Conservation (phyloP, 768 basidiomycete genomes). For the Lactarius tabidus region DNA sequence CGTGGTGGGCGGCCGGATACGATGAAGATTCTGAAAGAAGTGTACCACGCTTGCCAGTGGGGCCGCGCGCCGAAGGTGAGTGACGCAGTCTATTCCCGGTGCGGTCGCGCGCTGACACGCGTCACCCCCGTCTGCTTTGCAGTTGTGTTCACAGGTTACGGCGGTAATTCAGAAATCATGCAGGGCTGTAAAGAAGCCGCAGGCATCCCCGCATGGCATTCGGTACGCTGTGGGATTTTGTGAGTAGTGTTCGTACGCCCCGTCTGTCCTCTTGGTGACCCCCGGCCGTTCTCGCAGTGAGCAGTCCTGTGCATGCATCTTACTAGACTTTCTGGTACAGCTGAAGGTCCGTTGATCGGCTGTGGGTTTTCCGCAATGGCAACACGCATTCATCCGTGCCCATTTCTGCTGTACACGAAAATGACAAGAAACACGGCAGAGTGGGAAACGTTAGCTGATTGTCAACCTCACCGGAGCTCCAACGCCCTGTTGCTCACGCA, state of each 20-base stretch:
- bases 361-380: too few species aligned
- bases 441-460: too few species aligned
- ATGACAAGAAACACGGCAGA: too few species aligned
- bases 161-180: slow-evolving; percentile 43
- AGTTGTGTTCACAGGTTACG: slow-evolving; percentile 36
- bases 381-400: too few species aligned
- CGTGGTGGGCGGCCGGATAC: slow-evolving; percentile 39
- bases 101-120: background rate
- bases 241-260: slow-evolving; percentile 6
- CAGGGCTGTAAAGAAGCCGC: slow-evolving; percentile 35
- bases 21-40: slow-evolving; percentile 38
- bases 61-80: slow-evolving; percentile 37
- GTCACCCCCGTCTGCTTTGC: background rate
- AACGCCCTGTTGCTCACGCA: too few species aligned
- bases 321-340: too few species aligned
- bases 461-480: too few species aligned
- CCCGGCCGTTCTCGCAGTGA: slow-evolving; percentile 10
- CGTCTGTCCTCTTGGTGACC: too few species aligned
- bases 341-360: too few species aligned
- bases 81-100: background rate
- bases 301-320: too few species aligned
- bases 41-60: slow-evolving; percentile 36
- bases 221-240: slow-evolving; percentile 32
- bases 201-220: slow-evolving; percentile 39
- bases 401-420: too few species aligned